Base-by-base conservation (phyloP, 441 rosid species). In the Theobroma grandiflorum region DNA sequence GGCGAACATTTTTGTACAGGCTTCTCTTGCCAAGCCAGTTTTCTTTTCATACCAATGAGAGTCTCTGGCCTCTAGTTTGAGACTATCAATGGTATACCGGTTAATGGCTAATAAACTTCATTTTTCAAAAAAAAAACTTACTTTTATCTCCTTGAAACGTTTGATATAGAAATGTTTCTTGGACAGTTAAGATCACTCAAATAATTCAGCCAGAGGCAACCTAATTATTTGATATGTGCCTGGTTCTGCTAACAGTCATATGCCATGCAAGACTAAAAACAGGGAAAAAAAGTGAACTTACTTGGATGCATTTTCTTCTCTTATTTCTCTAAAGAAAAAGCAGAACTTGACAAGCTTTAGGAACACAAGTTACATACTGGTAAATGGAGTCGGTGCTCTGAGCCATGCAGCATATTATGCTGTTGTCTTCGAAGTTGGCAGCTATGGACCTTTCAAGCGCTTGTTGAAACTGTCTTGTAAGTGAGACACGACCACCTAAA, bases 331-430 rank as follows among this genome's bases (percentile, higher is more conserved):
- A n/a, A 22, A 47, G 43, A 80, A 45, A 71, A 20, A 72, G 43
- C 33, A 71, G 2, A 77, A 58, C 33, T 16, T 20, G 62, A 50
- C 35, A 74, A 57, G 55, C 61, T n/a, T 64, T 58, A 43, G 64
- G 61, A 35, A n/a, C 16, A 72, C 15, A 57, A 71, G 75, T 75
- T 58, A 71, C 66, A 10, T 82, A 84, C 89, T 85, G 84, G 77
- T 87, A 88, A 85, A 88, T 85, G 82, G 88, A 83, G 82, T 88
- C 91, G 42, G 86, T 87, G 88, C 86, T 88, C 53, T 75, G 88
- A 64, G 89, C 84, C 91, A 87, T 88, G 82, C 89, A 88, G 81
- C 91, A 87, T 63, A 90, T 88, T 22, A 88, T 88, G 84, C 88
- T 84, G 80, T 88, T 90, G 78, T 87, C 91, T 18, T 79, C 67